These are phyloP conservation scores for Apiospora aurea DNA, from an alignment of 2,329 filamentous ascomycete genomes.

Conservation along the genomic window DNA sequence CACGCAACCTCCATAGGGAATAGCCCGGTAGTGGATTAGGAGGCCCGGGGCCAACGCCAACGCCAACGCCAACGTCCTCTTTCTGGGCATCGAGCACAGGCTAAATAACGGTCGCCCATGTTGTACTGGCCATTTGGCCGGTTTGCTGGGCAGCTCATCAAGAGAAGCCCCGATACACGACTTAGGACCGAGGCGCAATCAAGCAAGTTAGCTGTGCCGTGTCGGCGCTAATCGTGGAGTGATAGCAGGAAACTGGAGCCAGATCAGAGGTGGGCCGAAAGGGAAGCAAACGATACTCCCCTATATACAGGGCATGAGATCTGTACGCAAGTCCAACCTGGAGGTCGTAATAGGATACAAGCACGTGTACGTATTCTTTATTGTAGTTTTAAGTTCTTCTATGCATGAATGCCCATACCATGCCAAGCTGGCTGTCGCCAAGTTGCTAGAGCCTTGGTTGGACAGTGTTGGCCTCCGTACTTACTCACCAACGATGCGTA, in stretches of 20 bases:
- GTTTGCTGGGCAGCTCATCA: background rate
- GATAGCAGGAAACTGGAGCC: background rate
- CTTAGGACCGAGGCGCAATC: background rate
- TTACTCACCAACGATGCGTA: background rate
- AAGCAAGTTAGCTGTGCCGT: background rate
- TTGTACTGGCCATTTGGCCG: background rate
- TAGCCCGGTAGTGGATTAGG: background rate
- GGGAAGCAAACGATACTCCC: too few species aligned
- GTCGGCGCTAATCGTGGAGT: too few species aligned
- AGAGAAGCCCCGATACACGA: background rate
- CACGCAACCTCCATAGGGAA: background rate
- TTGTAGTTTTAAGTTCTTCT: too few species aligned
- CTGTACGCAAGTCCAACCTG: too few species aligned
- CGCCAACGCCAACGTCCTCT: background rate
- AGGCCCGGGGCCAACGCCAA: background rate
- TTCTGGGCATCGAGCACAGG: background rate
- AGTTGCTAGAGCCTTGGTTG: background rate
- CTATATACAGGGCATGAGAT: background rate
- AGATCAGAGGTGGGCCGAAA: background rate
- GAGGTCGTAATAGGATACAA: too few species aligned
- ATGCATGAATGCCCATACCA: background rate
- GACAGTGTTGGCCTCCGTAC: background rate
- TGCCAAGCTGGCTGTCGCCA: background rate
- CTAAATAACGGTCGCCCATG: background rate
- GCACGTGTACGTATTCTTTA: too few species aligned